Evolutionary conservation across 108 stramenopile species (phyloP).

Genomic region (Craspedostauros australis): DNA sequence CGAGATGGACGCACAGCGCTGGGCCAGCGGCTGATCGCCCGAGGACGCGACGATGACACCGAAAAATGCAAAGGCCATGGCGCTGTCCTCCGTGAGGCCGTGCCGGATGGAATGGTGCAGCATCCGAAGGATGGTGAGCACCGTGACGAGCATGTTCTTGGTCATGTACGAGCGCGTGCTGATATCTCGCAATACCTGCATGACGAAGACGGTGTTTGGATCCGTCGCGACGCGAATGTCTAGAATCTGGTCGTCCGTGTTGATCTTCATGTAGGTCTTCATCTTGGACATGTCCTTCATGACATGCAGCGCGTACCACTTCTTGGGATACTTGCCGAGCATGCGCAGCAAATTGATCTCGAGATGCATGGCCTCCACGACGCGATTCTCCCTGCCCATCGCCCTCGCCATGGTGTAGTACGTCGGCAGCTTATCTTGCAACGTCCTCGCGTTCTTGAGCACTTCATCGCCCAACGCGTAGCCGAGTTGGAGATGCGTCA

Average conservation of each 20-base stretch:
- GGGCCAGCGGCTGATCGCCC: too few species aligned
- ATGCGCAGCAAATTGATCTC: too few species aligned
- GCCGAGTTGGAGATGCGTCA: constrained; percentile 15
- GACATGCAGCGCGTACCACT: neutral
- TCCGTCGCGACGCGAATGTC: constrained; percentile 6
- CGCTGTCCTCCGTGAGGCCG: constrained; percentile 14
- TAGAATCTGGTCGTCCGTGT: constrained; percentile 23
- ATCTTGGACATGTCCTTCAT: too few species aligned
- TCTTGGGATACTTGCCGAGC: too few species aligned
- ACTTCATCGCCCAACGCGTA: constrained; percentile 8
- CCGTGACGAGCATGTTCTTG: constrained; percentile 3
- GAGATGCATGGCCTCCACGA: constrained; percentile 3
- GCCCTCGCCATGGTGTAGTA: constrained; percentile 7
- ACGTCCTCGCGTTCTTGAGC: constrained; percentile 1
- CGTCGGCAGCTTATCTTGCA: constrained; percentile 28
- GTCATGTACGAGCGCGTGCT: constrained; percentile 11
- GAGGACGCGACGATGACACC: too few species aligned
- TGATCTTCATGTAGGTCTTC: constrained; percentile 2
- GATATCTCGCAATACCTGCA: constrained; percentile 13
- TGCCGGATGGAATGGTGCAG: constrained; percentile 15
- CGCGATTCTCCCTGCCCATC: constrained; percentile 14
- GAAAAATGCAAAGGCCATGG: constrained; percentile 17
- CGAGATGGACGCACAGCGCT: too few species aligned
- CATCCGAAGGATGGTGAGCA: constrained; percentile 9
- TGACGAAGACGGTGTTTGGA: constrained; percentile 1